Base-by-base conservation (phyloP, 257 asterid genomes). In the Solanum sparsipilum region DNA sequence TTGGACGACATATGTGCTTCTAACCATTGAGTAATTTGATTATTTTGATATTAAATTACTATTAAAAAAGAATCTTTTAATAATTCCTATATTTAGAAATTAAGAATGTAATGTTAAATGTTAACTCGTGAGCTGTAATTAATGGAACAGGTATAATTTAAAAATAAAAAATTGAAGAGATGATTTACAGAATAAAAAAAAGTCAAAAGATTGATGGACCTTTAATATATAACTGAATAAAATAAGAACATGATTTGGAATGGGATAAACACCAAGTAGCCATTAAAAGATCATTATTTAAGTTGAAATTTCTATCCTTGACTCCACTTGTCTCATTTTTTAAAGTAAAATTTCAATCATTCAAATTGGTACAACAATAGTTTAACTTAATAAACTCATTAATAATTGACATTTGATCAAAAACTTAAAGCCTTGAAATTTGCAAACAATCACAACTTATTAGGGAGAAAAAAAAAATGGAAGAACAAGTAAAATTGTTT, bases 401-500 rank as follows among this genome's bases (percentile, higher is more conserved):
- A 25, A 20, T 1, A 78, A 44, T 44, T 41, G 84, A 27, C n/a
- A 38, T 39, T 41, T 76, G 84, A 20, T 76, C 13, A 16, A 76
- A 41, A 39, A 3, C 27, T 75, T 0, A 36, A 38, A 75, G 84
- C 1, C 65, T 79, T 79, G 65, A 13, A 41, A 44, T 44, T 79
- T 79, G 67, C 38, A 13, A 78, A 78, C n/a, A 41, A 15, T 1
- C 12, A 39, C 32, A 76, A 1, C 23, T 75, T 74, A 36, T 74
- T 74, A 39, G 84, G n/a, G 10, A 20, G 12, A 4, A 7, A 16
- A 48, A 5, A 15, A 56, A 13, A 56, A 90, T 87, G 88, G 89
- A 44, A 71, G 86, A 87, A 4, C 90, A 88, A 84, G 58, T 90
- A 39, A 88, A 90, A 70, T 76, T 87, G n/a, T 85, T 74, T 5